A percentile compares a stretch with the other conserved stretches of the same genome.
Conservation (phyloP, 2,329 filamentous ascomycete genomes). For the Xylariomycetidae sp. region DNA sequence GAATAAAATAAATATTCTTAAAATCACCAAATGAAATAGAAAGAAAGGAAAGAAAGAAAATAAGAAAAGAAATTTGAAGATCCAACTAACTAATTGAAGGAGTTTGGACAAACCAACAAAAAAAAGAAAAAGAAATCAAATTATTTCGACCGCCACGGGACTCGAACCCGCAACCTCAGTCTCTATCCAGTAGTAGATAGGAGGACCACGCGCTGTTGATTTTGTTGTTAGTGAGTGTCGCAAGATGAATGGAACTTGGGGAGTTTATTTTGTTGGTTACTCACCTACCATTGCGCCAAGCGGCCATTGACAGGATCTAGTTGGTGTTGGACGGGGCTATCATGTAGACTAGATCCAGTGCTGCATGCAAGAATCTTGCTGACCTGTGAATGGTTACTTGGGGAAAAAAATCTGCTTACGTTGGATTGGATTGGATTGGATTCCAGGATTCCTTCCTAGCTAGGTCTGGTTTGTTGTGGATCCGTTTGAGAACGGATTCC, state of each 20-base stretch:
- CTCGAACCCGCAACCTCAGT: slow-evolving; percentile 33
- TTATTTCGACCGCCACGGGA: not conserved
- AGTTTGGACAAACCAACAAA: not conserved
- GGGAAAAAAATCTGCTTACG: no score
- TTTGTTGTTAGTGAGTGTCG: no score
- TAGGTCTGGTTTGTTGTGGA: not conserved
- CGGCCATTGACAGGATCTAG: slow-evolving; percentile 2
- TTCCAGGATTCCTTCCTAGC: not conserved
- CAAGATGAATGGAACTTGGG: no score
- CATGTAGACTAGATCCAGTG: not conserved
- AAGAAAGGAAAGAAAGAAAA: not conserved
- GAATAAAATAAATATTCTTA: not conserved
- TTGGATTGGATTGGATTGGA: no score
- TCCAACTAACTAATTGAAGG: no score
- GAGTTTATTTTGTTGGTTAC: no score
- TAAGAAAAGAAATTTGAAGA: not conserved
- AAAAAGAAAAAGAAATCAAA: not conserved
- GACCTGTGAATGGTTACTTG: no score
- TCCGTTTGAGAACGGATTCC: not conserved
- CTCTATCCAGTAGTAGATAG: slow-evolving; percentile 22
- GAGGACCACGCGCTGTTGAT: slow-evolving; percentile 30
- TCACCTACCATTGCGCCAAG: slow-evolving; percentile 25
- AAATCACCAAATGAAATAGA: not conserved
- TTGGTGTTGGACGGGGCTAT: not conserved
- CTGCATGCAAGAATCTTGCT: no score